These are phyloP conservation scores for Cladobotryum mycophilum DNA, from an alignment of 2,329 filamentous ascomycete genomes.

Conservation along the genomic window DNA sequence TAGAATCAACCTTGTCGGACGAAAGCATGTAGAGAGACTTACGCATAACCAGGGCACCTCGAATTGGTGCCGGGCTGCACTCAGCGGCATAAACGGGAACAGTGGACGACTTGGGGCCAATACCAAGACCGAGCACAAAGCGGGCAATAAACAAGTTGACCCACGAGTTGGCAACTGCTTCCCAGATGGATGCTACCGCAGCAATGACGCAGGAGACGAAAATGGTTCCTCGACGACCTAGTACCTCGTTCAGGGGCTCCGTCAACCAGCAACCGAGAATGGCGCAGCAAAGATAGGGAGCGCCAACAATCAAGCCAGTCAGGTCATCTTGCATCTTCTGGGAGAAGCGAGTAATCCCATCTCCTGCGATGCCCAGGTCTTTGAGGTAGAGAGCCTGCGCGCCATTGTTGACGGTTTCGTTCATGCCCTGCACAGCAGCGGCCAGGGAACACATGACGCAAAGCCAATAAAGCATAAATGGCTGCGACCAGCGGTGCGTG, in stretches of 20 bases:
- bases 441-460: slow-evolving; percentile 50
- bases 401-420: slow-evolving; percentile 57
- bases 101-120: slow-evolving; percentile 57
- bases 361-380: slow-evolving; percentile 61
- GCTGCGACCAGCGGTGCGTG: slow-evolving; percentile 54
- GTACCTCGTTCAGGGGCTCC: slow-evolving; percentile 13
- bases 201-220: slow-evolving; percentile 15
- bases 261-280: slow-evolving; percentile 29
- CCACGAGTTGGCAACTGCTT: slow-evolving; percentile 41
- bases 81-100: slow-evolving; percentile 70
- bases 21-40: neutral
- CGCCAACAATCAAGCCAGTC: slow-evolving; percentile 18
- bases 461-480: slow-evolving; percentile 35
- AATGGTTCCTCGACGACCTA: slow-evolving; percentile 15
- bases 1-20: neutral
- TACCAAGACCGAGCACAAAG: slow-evolving; percentile 61
- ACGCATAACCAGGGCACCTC: slow-evolving; percentile 67
- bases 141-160: slow-evolving; percentile 55
- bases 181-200: slow-evolving; percentile 14
- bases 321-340: slow-evolving; percentile 27
- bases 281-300: slow-evolving; percentile 14
- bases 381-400: slow-evolving; percentile 53
- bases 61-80: slow-evolving; percentile 58
- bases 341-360: slow-evolving; percentile 55
- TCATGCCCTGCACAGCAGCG: slow-evolving; percentile 55